Conservation (phyloP, 805 yeast genomes). For the Candida maris region DNA sequence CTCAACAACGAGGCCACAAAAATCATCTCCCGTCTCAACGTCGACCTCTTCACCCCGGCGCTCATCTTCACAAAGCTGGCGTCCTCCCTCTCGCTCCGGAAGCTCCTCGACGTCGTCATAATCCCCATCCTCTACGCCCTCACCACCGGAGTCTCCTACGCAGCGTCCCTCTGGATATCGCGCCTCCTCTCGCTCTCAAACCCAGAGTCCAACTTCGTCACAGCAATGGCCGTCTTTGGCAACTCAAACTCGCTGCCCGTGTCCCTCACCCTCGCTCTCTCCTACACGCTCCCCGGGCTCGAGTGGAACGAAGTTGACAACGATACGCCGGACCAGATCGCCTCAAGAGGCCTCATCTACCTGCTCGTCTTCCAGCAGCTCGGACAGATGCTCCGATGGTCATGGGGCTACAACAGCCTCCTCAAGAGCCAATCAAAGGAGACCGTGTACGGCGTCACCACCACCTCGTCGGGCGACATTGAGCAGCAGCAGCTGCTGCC, state of each 20-base stretch:
- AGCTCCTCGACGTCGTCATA: constrained; percentile 73
- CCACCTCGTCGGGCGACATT: constrained; percentile 10
- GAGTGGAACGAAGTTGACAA: constrained; percentile 70
- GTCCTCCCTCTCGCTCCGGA: constrained; percentile 63
- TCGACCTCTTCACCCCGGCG: constrained; percentile 92
- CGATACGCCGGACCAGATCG: constrained; percentile 66
- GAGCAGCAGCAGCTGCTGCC: constrained; percentile 9
- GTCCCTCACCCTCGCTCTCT: constrained; percentile 75
- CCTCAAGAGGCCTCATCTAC: constrained; percentile 74
- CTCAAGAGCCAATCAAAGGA: constrained; percentile 47
- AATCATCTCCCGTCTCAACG: constrained; percentile 71
- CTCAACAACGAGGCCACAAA: constrained; percentile 74
- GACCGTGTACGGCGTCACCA: constrained; percentile 25
- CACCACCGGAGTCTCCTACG: constrained; percentile 71
- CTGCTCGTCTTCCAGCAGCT: constrained; percentile 74
- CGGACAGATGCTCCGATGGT: constrained; percentile 81
- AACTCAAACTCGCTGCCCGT: constrained; percentile 95
- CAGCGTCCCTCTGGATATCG: constrained; percentile 57
- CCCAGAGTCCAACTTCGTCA: constrained; percentile 83
- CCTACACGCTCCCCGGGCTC: constrained; percentile 70
- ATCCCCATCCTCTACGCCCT: constrained; percentile 84
- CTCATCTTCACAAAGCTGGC: constrained; percentile 82
- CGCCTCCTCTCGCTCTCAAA: constrained; percentile 54
- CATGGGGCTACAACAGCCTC: constrained; percentile 79
- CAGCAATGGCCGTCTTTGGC: constrained; percentile 96